Evolutionary conservation across 352 stramenopile genomes (phyloP), one percentile per base, ranked within the genome.

Genomic region (Blastocystis sp.): DNA sequence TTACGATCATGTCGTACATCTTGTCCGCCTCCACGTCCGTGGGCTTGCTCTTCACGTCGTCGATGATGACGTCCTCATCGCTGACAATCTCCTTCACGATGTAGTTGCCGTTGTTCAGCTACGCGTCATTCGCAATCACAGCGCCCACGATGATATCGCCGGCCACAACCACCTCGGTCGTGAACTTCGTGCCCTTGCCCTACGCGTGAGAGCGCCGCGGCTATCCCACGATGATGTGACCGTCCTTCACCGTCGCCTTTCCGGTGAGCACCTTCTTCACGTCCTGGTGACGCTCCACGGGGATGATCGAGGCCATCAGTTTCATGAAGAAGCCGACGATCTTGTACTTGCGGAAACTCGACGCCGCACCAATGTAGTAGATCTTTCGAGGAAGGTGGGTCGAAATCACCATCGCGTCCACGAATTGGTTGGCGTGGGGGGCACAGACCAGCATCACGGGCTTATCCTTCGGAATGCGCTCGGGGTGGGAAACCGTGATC

Each of bases 371-470:
- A 10, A 89, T 31, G 39, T 66, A 89, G 51, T 89, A 89, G 59
- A 89, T 65, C 33, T 89, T 89, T 0, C 79, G 63, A 79, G 62
- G n/a, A 29, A 89, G 41, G 50, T 89, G 79, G 31, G 63, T 89
- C 2, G 79, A 89, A 77, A 89, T 80, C 19, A 89, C 67, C 33
- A 89, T 71, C 24, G 59, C 79, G 45, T 89, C 79, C 10, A 89
- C 62, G 45, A 89, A 89, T 41, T 89, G 79, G 51, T 89, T 89
- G 35, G 79, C 79, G 66, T 89, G 79, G 2, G 79, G 79, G 59
- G 79, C 79, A 78, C 79, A 89, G 24, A 89, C 79, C 24, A 89
- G 33, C 63, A 89, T 89, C n/a, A 89, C 79, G 12, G 79, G 79
- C 45, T 80, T 80, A 51, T 89, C 67, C 41, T 89, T 89, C 4